Base-by-base conservation (phyloP, 225 moss, liverwort and hornwort species). In the Ulota crispa region DNA sequence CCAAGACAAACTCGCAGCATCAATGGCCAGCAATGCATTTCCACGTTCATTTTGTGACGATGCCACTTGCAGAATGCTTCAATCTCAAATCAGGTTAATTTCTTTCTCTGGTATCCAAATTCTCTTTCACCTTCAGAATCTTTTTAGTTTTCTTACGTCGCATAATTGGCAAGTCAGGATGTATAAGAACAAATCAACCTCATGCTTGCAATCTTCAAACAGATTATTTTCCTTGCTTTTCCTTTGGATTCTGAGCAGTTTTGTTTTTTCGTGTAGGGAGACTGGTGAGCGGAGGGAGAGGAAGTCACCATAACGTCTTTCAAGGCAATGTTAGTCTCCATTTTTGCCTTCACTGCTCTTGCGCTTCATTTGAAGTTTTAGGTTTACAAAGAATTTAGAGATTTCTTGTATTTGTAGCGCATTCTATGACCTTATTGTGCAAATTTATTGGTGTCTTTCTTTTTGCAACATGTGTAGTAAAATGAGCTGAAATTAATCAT, bases 61-160 rank as follows among this genome's bases (percentile, higher is more conserved):
- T 75, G 81, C 50, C 70, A 77, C 52, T 62, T 70, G 76, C 61
- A 61, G 28, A 27, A 41, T 82, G 76, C 61, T 70, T 12, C 77
- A 63, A 52, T 52, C 20, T 11, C 62, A 70, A 61, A 41, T 41
- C 21, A 53, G 47, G 62, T 77, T 27, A 50, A 10, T 15, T n/a
- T 30, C 23, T 3, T 42, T 43, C 16, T 53, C 10, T 16, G n/a
- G n/a, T n/a, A 3, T 10, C 18, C 53, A n/a, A 24, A 19, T 26
- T 26, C 66, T 4, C 16, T 6, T 23, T 2, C 47, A 32, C 2
- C 9, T 64, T 27, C 36, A 63, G 52, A 39, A 47, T 23, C 21
- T 13, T 28, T n/a, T 68, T 13, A 12, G 4, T 45, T 55, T 11
- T 56, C 7, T 24, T 24, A 6, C 2, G 9, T 27, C 27, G 26